Evolutionary conservation across 768 basidiomycete species (phyloP).

Genomic region (Lentinus tigrinus): DNA sequence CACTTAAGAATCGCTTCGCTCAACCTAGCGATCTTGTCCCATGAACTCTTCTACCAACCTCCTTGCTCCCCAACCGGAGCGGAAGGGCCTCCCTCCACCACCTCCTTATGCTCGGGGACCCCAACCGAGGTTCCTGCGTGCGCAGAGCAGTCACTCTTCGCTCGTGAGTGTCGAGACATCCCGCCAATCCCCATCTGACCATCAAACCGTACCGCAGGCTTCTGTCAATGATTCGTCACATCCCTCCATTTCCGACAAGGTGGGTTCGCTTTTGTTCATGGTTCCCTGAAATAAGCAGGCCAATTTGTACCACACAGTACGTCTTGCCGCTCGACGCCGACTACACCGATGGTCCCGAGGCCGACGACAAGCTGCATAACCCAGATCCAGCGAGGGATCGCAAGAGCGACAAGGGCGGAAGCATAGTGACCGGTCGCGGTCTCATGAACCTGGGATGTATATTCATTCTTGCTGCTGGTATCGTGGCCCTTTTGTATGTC

Average conservation of each 20-base stretch:
- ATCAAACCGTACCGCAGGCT: neutral
- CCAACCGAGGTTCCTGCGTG: neutral
- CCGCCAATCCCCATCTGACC: neutral
- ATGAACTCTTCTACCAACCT: neutral
- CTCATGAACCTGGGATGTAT: constrained; percentile 74
- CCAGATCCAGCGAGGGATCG: constrained; percentile 41
- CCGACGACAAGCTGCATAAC: constrained; percentile 73
- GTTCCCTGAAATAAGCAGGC: neutral
- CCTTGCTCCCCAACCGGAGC: neutral
- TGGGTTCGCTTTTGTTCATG: neutral
- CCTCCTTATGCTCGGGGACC: neutral
- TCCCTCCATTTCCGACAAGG: constrained; percentile 10
- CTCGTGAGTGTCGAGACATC: neutral
- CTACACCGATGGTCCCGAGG: constrained; percentile 38
- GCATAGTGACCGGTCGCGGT: constrained; percentile 57
- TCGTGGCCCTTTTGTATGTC: constrained; percentile 60
- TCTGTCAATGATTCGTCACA: neutral
- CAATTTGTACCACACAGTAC: neutral
- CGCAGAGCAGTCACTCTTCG: neutral
- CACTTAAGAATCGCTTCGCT: neutral
- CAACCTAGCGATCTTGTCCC: neutral
- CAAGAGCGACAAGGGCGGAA: constrained; percentile 36
- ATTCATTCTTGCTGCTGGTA: constrained; percentile 43
- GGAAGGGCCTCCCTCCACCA: neutral
- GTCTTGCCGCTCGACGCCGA: constrained; percentile 24